A percentile compares a stretch with the other conserved stretches of the same genome.
These are phyloP conservation scores for Cephaloascus fragrans DNA, from an alignment of 805 yeast genomes.

Conservation along the genomic window DNA sequence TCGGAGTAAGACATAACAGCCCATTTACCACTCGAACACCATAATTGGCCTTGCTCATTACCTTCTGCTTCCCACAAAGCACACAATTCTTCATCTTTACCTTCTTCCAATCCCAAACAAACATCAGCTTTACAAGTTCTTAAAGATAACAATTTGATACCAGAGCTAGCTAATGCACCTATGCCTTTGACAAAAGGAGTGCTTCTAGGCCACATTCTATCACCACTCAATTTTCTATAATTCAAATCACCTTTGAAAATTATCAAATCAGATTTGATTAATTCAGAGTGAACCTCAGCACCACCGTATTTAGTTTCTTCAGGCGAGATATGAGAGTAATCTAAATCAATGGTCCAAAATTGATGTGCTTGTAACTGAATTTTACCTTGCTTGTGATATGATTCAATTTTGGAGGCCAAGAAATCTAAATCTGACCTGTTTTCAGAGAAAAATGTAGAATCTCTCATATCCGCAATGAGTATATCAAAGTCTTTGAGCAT, in stretches of 20 bases:
- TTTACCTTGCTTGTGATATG: constrained; percentile 34
- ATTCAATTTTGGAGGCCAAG: constrained; percentile 34
- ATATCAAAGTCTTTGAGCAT: constrained; percentile 69
- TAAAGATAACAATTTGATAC: constrained; percentile 60
- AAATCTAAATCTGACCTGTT: constrained; percentile 35
- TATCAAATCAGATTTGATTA: constrained; percentile 56
- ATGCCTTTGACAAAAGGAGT: constrained; percentile 68
- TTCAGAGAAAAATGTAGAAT: constrained; percentile 40
- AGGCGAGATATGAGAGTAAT: constrained; percentile 62
- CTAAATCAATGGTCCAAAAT: constrained; percentile 80
- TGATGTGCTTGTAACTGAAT: constrained; percentile 47
- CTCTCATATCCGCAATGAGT: constrained; percentile 46
- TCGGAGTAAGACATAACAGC: constrained; percentile 69
- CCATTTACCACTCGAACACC: constrained; percentile 90
- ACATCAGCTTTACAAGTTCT: constrained; percentile 97
- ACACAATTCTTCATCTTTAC: constrained; percentile 60
- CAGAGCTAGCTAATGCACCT: constrained; percentile 53
- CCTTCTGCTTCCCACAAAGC: constrained; percentile 48
- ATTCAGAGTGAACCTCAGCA: constrained; percentile 46
- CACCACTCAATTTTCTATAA: constrained; percentile 90
- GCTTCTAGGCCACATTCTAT: constrained; percentile 76
- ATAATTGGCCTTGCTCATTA: constrained; percentile 58
- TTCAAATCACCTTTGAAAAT: constrained; percentile 94
- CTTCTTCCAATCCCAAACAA: constrained; percentile 71
- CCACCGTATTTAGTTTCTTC: constrained; percentile 48